Evolutionary conservation across 441 rosid genomes (phyloP), one percentile per base, ranked within the genome.

Genomic region (Viola pubescens): DNA sequence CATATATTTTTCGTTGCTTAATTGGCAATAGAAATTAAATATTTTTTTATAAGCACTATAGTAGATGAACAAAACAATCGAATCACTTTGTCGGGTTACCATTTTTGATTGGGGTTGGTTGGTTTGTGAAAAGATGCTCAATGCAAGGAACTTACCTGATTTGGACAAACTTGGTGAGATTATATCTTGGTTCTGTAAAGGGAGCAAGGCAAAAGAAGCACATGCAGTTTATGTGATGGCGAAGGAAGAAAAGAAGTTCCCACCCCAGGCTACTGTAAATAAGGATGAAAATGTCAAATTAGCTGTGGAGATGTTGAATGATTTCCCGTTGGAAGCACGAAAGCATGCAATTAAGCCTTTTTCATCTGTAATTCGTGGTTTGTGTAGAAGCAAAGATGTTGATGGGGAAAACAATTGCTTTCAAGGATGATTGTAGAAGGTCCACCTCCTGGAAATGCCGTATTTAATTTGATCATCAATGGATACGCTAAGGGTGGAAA

Each of bases 371-470:
- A 44, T 89, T 56, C 65, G 73, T 9, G 78, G 94, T 58, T 67
- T 91, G 56, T 91, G 94, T 75, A 80, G 82, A 81, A 72, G 66
- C 58, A 79, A 77, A 59, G 83, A 87, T 58, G 70, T 82, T 19
- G 78, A 77, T 60, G 84, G 72, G 41, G 88, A 16, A 84, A 76
- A 56, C 40, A 62, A 47, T 72, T 91, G 69, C 79, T 91, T 54
- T 41, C 61, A 26, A 82, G 77, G 79, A 85, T 91, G 98, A 77
- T 87, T 50, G 73, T 76, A 11, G 73, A 77, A 46, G 94, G 97
- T 14, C 97, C 97, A 8, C 76, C 82, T 63, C 97, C 95, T 10
- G 94, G 95, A 51, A 87, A 82, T 72, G 89, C 86, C 0, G 85
- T 81, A 61, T 89, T 91, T 40, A 91, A 89, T 74, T 54, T 64